These are phyloP conservation scores for Irpex rosettiformis DNA, from an alignment of 1,284 basidiomycete genomes.

Conservation along the genomic window DNA sequence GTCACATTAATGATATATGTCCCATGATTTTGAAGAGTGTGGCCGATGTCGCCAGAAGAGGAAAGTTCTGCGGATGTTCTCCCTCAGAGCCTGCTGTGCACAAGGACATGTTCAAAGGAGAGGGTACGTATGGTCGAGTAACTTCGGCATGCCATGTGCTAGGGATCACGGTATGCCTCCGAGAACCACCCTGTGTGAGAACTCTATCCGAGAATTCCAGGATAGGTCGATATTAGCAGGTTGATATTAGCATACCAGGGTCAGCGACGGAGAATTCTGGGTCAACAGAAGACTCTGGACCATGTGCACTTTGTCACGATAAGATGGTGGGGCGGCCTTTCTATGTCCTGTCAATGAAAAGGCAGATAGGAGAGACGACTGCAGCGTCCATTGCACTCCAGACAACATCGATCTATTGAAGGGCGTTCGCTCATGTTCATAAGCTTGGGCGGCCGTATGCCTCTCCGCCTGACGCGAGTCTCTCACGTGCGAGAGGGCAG, in stretches of 20 bases:
- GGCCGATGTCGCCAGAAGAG: background rate
- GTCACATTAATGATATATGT: background rate
- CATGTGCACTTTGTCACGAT: background rate
- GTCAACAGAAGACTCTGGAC: background rate
- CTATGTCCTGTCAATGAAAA: background rate
- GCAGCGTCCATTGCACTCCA: background rate
- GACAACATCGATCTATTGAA: background rate
- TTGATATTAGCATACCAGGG: background rate
- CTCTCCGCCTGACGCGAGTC: too few relatives aligned
- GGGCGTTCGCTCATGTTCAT: too few relatives aligned
- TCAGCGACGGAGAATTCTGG: conserved; percentile 2
- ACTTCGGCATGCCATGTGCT: background rate
- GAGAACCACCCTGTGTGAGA: background rate
- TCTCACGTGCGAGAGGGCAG: too few relatives aligned
- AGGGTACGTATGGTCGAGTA: background rate
- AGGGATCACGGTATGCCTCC: background rate
- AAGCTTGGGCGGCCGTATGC: background rate
- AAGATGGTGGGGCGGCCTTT: background rate
- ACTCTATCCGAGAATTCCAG: background rate
- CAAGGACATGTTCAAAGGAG: background rate
- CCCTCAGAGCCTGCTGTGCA: background rate
- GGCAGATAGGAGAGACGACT: background rate
- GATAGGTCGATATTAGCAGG: too few relatives aligned
- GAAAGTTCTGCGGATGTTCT: background rate
- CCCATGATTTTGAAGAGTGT: background rate